Conservation (phyloP, 78 protist genomes). For the Anaeramoeba flamelloides region DNA sequence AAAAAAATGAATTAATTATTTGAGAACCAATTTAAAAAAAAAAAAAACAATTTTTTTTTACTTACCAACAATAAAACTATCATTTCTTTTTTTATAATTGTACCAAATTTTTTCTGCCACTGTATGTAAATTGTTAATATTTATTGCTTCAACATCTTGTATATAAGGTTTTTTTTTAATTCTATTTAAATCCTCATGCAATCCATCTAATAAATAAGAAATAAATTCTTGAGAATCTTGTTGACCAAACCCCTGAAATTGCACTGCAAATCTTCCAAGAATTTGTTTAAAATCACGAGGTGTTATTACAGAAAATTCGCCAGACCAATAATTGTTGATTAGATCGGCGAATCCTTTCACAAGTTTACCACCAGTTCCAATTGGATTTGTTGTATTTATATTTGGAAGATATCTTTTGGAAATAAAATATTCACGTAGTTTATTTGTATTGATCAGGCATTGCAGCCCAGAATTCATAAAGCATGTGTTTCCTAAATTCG, state of each 20-base stretch:
- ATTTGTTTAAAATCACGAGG: conserved; percentile 31
- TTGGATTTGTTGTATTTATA: conserved; percentile 42
- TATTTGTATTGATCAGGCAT: too few relatives aligned
- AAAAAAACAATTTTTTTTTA: too few relatives aligned
- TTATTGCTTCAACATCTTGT: neutral
- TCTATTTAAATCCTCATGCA: conserved; percentile 29
- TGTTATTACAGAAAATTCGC: neutral
- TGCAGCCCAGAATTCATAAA: too few relatives aligned
- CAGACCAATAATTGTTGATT: conserved; percentile 31
- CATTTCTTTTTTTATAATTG: too few relatives aligned
- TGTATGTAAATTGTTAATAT: too few relatives aligned
- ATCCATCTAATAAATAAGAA: conserved; percentile 6
- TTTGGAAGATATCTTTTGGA: too few relatives aligned
- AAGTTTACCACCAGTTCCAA: conserved; percentile 50
- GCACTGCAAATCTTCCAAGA: neutral
- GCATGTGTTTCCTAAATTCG: too few relatives aligned
- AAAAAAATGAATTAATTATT: too few relatives aligned
- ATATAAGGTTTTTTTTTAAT: conserved; percentile 9
- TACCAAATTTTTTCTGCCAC: too few relatives aligned
- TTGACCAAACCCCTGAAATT: conserved; percentile 17
- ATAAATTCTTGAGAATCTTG: conserved; percentile 28
- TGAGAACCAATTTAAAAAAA: too few relatives aligned
- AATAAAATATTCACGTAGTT: too few relatives aligned
- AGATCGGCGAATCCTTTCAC: conserved; percentile 33
- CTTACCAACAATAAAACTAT: too few relatives aligned